Base-by-base conservation (phyloP, 2,329 filamentous ascomycete species). In the Chaetomium olivaceum region DNA sequence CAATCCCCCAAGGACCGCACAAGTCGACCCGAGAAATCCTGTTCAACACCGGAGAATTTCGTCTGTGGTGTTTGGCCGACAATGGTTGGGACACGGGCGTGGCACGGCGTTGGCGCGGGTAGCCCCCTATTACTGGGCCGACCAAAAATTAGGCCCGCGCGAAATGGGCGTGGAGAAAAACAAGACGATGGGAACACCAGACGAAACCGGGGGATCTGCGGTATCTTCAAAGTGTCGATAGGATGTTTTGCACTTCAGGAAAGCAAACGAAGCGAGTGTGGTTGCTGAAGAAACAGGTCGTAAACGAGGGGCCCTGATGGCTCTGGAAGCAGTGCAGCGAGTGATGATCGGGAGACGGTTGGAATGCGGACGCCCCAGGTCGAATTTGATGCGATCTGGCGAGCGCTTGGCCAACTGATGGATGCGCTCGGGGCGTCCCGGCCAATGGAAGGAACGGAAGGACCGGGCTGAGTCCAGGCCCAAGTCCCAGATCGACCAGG, bases 211-310 rank as follows among this genome's bases (percentile, higher is more conserved):
- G 54, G 39, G 36, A n/a, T 59, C 3, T 23, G 14, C 33, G 23
- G 55, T 50, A 57, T 36, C 48, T 25, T 14, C 21, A 36, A 29
- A 51, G 12, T 19, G 31, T 23, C 16, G 55, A 21, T 43, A 48
- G 19, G 48, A 36, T 39, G 27, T 23, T 19, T 48, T 21, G 43
- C 8, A 36, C 57, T 29, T 12, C 51, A 60, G 55, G 43, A 48
- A 54, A 63, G 50, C 31, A 63, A 39, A 61, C 27, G 51, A 65
- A 71, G 66, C 70, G 70, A 69, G 62, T 31, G 68, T 69, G 66
- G 66, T 72, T 69, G 68, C 68, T 66, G 61, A 70, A 70, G 67
- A 59, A 72, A 71, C 70, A 69, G 54, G 62, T 57, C 9, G 36
- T 27, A 58, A 61, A 66, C 62, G 63, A 67, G 61, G 60, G 63